Evolutionary conservation across 2,329 filamentous ascomycete genomes (phyloP), one percentile per base, ranked within the genome.

Genomic region (Colletotrichum paranaense): DNA sequence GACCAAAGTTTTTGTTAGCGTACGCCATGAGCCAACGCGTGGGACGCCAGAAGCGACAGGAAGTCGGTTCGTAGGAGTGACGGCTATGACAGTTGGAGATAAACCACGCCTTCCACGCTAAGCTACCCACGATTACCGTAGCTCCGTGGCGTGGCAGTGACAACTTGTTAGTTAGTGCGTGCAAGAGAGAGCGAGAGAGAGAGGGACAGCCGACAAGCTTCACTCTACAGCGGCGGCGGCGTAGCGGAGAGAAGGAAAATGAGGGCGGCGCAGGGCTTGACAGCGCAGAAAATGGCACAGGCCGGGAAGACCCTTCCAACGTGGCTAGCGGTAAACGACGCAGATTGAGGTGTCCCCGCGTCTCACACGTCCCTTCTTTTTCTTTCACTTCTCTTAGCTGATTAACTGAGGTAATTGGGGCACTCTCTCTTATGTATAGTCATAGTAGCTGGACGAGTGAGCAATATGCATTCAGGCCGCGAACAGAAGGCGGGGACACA

Each of bases 271-370:
- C 60, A 12, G 59, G 59, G 30, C 53, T 42, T 70, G 60, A 64
- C 70, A 70, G 59, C 70, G 42, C 66, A 73, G 60, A 70, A 70
- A 64, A 55, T 46, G 35, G 35, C 58, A 68, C 69, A 62, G 35
- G 69, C 58, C 32, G 53, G 67, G 70, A 53, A 46, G 42, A 60
- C 70, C 70, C 70, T 72, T 66, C 67, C 67, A 70, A 66, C 67
- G 70, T 73, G 70, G 66, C 59, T 62, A 64, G 59, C 59, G 63
- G 56, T 57, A 62, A 68, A 55, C 64, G 68, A 72, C 62, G 62
- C 55, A 24, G 16, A 62, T n/a, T 52, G 58, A 42, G 53, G 67
- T 68, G 67, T 55, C 22, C 30, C 49, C 60, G 28, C 26, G 60
- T 52, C 60, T n/a, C 60, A 46, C 58, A 42, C 32, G 58, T 26